Evolutionary conservation across 1,284 basidiomycete genomes (phyloP), one percentile per base, ranked within the genome.

Genomic region (Amylostereum chailletii): DNA sequence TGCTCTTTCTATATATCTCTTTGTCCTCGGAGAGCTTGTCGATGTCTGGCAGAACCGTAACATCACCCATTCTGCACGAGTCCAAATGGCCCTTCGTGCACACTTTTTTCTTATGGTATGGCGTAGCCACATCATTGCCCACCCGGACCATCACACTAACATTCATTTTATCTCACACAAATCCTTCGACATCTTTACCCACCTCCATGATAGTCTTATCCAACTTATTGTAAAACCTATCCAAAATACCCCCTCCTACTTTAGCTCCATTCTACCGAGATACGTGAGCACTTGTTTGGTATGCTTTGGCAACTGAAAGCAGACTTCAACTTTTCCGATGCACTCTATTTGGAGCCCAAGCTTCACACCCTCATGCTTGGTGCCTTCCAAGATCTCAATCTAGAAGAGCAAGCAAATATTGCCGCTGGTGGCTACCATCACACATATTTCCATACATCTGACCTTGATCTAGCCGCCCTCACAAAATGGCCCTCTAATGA

Each of bases 181-280:
- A 45, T 55, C 62, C 0, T 46, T 39, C 37, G 60, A 69, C 42
- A 71, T 72, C 46, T 34, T 62, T 4, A 27, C 47, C 1, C 64
- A 57, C 8, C 45, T 72, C 9, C 57, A 61, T 27, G 47, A 69
- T n/a, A 58, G 65, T 0, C 52, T 66, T 3, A 38, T 72, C 1
- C 37, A 48, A 0, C 58, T 72, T 0, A 48, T 72, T 3, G n/a
- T 66, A 58, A 68, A 29, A 38, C 50, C 6, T 50, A 53, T 0
- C 33, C 42, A 3, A 2, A 34, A 1, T 47, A 49, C 10, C 70
- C 70, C 0, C 57, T 73, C 0, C 55, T 71, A 0, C 70, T 65
- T 2, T 74, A 71, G 71, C 61, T 72, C 5, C 61, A 67, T 51
- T 68, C 66, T 7, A 72, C 60, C 0, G 68, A 73, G 49, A 32